A percentile compares a stretch with the other conserved stretches of the same genome.
phyloP scores from a whole-genome alignment of 2,329 filamentous ascomycete species.

The Curvularia hawaiiensis region DNA sequence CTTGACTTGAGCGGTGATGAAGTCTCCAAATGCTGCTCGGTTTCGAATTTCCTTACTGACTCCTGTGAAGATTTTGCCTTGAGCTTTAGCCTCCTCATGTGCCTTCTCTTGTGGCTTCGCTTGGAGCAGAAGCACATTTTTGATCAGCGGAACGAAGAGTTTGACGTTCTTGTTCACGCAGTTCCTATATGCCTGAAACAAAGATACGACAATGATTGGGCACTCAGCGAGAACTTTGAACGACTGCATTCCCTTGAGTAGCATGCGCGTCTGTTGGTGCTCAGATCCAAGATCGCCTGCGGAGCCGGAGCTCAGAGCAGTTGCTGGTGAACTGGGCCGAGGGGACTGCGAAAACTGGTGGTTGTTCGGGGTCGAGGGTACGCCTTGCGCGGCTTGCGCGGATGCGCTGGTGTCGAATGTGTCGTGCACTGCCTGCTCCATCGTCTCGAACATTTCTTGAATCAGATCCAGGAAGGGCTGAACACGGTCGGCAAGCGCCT shows the following conservation, averaged over 20 bases:
- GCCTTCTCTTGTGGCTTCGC: conserved; percentile 93
- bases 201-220: conserved; percentile 97
- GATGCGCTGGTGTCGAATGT: conserved; percentile 82
- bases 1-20: conserved; percentile 97
- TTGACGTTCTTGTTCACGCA: conserved; percentile 85
- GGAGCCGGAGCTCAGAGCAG: conserved; percentile 76
- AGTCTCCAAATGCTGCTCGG: conserved; percentile 91
- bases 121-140: conserved; percentile 84
- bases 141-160: conserved; percentile 91
- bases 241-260: conserved; percentile 95
- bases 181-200: conserved; percentile 89
- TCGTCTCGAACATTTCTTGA: conserved; percentile 92
- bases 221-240: conserved; percentile 99
- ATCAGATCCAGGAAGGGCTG: conserved; percentile 91
- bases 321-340: conserved; percentile 85
- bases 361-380: conserved; percentile 68
- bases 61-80: conserved; percentile 84
- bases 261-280: conserved; percentile 77
- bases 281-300: conserved; percentile 77
- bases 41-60: conserved; percentile 95
- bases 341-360: conserved; percentile 81
- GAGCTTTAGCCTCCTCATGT: conserved; percentile 80
- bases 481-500: conserved; percentile 78
- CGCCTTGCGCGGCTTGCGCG: conserved; percentile 54
- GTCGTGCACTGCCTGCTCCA: conserved; percentile 92